These are phyloP conservation scores for Kluyveromyces aestuarii DNA, from an alignment of 805 yeast genomes.

Conservation along the genomic window DNA sequence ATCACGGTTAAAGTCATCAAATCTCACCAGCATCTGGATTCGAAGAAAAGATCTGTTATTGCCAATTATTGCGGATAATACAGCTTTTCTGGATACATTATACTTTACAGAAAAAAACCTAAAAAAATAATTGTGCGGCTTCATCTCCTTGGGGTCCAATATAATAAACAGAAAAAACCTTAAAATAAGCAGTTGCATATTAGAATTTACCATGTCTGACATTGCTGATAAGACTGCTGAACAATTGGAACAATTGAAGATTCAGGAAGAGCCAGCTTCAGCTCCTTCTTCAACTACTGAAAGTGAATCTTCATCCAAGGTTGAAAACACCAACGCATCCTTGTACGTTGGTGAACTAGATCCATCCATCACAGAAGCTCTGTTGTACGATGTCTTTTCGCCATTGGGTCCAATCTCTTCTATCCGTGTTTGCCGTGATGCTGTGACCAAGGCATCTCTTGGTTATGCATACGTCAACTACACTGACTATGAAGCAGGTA, in stretches of 20 bases:
- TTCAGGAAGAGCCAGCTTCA: conserved; percentile 25
- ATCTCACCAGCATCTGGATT: not conserved
- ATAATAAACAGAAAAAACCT: not conserved
- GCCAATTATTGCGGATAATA: not conserved
- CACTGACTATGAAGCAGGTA: conserved; percentile 83
- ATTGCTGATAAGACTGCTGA: conserved; percentile 30
- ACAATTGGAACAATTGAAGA: conserved; percentile 28
- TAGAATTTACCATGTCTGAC: conserved; percentile 24
- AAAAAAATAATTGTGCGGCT: not conserved
- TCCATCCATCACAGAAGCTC: conserved; percentile 86
- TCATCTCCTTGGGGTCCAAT: not conserved
- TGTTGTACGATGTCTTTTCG: conserved; percentile 88
- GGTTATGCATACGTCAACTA: conserved; percentile 98
- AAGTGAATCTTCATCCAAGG: conserved; percentile 27
- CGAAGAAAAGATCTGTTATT: not conserved
- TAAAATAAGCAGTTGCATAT: not conserved
- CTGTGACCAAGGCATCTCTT: conserved; percentile 90
- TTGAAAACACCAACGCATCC: conserved; percentile 63
- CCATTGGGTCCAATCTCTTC: conserved; percentile 93
- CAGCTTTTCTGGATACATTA: conserved; percentile 1
- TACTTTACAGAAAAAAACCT: conserved; percentile 1
- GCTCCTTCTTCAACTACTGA: conserved; percentile 23
- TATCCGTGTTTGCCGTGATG: conserved; percentile 98
- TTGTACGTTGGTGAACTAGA: conserved; percentile 97
- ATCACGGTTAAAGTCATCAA: conserved; percentile 3